These are phyloP conservation scores for Botrytis fragariae DNA, from an alignment of 2,329 filamentous ascomycete genomes.

Conservation along the genomic window DNA sequence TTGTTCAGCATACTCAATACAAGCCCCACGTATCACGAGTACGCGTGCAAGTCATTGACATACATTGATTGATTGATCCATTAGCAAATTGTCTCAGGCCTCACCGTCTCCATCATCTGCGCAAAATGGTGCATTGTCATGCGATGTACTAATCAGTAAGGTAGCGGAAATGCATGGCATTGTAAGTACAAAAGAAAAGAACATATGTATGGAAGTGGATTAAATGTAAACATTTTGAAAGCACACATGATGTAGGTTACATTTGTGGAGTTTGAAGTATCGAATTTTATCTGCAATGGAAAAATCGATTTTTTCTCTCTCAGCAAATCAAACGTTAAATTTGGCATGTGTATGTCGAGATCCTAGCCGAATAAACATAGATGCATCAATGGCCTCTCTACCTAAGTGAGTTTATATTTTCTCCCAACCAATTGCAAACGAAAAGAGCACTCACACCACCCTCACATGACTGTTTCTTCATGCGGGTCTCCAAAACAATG, in stretches of 20 bases:
- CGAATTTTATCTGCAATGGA: conserved; percentile 9
- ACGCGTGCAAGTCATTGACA: conserved; percentile 6
- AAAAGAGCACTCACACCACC: conserved; percentile 31
- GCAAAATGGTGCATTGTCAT: not conserved
- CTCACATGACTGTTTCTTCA: conserved; percentile 37
- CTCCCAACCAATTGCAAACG: conserved; percentile 27
- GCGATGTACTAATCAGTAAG: not conserved
- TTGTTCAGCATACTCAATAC: not conserved
- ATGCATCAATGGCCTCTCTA: conserved; percentile 12
- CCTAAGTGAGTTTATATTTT: not conserved
- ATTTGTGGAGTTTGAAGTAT: conserved; percentile 15
- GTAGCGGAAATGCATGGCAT: conserved; percentile 13
- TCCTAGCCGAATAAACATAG: conserved; percentile 5
- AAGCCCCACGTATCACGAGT: not conserved
- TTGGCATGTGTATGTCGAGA: conserved; percentile 3
- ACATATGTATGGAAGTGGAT: conserved; percentile 13
- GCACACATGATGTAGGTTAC: conserved; percentile 20
- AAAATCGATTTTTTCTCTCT: not conserved
- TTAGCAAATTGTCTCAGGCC: not conserved
- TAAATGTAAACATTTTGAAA: not conserved
- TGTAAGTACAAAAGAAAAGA: not conserved
- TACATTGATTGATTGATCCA: conserved; percentile 5
- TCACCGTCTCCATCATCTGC: conserved; percentile 12
- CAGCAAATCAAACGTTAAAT: conserved; percentile 5
- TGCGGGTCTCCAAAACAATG: conserved; percentile 33